Conservation (phyloP, 495 filamentous ascomycete species). For the Podospora tetraspora region DNA sequence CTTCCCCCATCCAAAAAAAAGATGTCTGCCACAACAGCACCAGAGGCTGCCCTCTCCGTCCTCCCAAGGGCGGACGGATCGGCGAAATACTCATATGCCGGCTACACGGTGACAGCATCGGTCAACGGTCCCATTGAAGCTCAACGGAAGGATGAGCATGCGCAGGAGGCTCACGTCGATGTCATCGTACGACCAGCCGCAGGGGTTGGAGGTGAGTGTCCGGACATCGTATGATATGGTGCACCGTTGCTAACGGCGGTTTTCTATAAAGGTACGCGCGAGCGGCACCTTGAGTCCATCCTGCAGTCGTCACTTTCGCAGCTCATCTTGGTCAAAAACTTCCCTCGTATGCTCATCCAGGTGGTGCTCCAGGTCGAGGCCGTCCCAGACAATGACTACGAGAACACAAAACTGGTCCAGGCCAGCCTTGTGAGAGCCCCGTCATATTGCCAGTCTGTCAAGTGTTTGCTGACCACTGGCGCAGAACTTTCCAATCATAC, state of each 20-base stretch:
- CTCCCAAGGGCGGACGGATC: slow-evolving; percentile 81
- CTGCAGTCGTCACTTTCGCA: slow-evolving; percentile 61
- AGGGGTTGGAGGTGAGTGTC: slow-evolving; percentile 70
- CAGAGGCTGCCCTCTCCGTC: slow-evolving; percentile 47
- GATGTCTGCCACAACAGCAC: slow-evolving; percentile 42
- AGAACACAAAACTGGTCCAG: slow-evolving; percentile 47
- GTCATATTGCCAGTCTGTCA: background rate
- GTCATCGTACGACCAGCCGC: slow-evolving; percentile 80
- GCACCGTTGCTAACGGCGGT: slow-evolving; percentile 40
- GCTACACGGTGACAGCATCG: slow-evolving; percentile 74
- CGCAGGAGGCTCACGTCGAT: slow-evolving; percentile 85
- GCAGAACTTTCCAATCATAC: slow-evolving; percentile 69
- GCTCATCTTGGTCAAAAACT: slow-evolving; percentile 61
- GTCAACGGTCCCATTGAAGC: slow-evolving; percentile 95
- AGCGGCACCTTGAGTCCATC: slow-evolving; percentile 68
- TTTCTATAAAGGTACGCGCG: slow-evolving; percentile 52
- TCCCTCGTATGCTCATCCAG: slow-evolving; percentile 64
- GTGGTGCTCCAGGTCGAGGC: slow-evolving; percentile 59
- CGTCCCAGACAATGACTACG: slow-evolving; percentile 51
- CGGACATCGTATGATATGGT: slow-evolving; percentile 32
- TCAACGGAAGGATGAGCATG: slow-evolving; percentile 74
- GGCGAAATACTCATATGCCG: slow-evolving; percentile 70
- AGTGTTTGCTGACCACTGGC: slow-evolving; percentile 2
- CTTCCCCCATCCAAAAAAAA: slow-evolving; percentile 5
- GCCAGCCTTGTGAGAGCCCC: slow-evolving; percentile 41